Conservation (phyloP, 352 stramenopile genomes). For the Pelagophyceae sp. region DNA sequence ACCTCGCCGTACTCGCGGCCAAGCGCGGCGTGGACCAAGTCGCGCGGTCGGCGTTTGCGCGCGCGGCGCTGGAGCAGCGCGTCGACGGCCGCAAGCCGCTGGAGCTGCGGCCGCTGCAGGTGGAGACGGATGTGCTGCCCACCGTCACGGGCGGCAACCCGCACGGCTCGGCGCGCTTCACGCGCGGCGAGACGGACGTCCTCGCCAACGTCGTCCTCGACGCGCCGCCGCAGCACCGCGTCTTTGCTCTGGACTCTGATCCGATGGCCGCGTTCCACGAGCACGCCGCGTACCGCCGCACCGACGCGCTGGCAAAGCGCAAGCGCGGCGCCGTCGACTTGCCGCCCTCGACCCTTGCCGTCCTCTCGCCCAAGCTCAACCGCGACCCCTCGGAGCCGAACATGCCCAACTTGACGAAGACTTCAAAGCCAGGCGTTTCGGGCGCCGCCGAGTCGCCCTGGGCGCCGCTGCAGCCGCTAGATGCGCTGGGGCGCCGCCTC, state of each 20-base stretch:
- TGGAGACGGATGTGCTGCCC: conserved; percentile 24
- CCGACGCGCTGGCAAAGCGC: neutral
- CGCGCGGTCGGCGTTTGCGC: neutral
- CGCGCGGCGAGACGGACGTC: conserved; percentile 34
- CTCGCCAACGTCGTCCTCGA: conserved; percentile 29
- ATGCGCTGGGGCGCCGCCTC: neutral
- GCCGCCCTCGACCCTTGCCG: neutral
- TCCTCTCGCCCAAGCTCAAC: neutral
- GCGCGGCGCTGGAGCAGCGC: neutral
- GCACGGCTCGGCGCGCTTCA: conserved; percentile 34
- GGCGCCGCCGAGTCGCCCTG: too few species aligned
- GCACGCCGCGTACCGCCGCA: neutral
- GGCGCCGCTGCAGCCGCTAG: neutral
- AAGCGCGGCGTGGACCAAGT: neutral
- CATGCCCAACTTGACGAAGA: neutral
- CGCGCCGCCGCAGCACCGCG: neutral
- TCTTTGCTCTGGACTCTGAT: neutral
- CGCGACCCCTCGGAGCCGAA: neutral
- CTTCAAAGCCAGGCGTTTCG: neutral
- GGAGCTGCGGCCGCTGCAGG: conserved; percentile 10
- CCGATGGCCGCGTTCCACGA: neutral
- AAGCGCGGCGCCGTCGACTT: neutral
- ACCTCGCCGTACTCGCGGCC: neutral
- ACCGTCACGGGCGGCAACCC: neutral
- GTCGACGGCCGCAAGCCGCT: conserved; percentile 10